phyloP scores from a whole-genome alignment of 1,139 yeast species.

The Debaryomyces robertsiae region DNA sequence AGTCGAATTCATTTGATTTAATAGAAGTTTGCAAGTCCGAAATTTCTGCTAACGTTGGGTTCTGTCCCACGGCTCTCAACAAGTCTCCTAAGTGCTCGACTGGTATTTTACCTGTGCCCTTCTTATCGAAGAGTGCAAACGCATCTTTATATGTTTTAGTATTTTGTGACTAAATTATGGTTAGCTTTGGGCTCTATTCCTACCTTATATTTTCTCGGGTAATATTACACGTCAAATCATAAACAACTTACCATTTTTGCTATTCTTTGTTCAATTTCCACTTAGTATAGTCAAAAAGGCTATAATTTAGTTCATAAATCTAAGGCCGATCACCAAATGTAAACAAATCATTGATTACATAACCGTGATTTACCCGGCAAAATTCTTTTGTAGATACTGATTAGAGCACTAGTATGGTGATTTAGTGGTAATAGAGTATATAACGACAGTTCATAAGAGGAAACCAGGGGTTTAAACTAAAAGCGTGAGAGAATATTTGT shows the following conservation, averaged over 20 bases:
- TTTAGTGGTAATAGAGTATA: too few species aligned
- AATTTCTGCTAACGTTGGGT: conserved; percentile 92
- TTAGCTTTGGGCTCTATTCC: conserved; percentile 1
- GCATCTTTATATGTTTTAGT: conserved; percentile 91
- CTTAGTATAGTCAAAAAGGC: conserved; percentile 5
- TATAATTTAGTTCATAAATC: conserved; percentile 2
- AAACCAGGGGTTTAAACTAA: too few species aligned
- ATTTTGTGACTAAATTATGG: conserved; percentile 40
- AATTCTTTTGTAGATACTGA: background rate
- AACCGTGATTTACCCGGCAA: conserved; percentile 10
- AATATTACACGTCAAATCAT: too few species aligned
- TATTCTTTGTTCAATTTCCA: background rate
- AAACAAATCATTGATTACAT: conserved; percentile 10
- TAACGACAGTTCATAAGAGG: too few species aligned
- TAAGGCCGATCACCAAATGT: conserved; percentile 6
- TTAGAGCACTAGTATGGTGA: too few species aligned
- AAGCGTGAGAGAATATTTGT: too few species aligned
- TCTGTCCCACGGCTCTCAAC: conserved; percentile 95
- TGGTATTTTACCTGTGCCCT: conserved; percentile 94
- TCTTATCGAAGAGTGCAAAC: conserved; percentile 94
- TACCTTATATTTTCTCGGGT: background rate
- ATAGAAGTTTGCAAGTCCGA: conserved; percentile 64
- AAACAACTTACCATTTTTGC: background rate
- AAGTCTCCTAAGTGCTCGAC: conserved; percentile 87
- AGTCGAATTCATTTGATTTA: conserved; percentile 57